phyloP scores from a whole-genome alignment of 352 stramenopile genomes.

The Pythium rishiriense region DNA sequence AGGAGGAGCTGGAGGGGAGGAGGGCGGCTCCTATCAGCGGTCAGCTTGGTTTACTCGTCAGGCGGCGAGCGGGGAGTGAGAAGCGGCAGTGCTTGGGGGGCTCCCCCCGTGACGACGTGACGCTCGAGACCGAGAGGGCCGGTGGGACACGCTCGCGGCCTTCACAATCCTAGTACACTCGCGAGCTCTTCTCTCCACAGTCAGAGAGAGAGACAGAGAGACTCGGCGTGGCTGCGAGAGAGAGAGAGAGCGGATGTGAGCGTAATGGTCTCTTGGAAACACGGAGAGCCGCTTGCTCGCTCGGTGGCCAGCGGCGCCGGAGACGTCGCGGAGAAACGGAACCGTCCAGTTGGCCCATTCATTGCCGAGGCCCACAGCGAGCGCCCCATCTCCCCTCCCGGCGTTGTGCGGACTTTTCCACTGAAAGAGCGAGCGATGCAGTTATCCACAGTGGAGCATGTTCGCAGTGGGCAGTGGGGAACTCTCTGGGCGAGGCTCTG shows the following conservation, averaged over 20 bases:
- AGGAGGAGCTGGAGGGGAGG: neutral
- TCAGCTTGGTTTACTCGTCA: neutral
- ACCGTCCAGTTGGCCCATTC: conserved; percentile 11
- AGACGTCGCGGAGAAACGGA: conserved; percentile 16
- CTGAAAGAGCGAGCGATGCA: neutral
- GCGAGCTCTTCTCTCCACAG: neutral
- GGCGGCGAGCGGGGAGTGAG: neutral
- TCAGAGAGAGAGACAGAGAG: neutral
- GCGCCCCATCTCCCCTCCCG: neutral
- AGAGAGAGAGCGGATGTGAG: conserved; percentile 5
- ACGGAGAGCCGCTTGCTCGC: neutral
- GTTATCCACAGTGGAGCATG: neutral
- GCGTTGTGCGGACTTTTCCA: neutral
- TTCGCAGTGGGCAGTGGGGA: neutral
- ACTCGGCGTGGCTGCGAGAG: neutral
- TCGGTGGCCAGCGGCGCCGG: neutral
- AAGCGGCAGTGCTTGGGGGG: neutral
- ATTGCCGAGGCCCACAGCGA: neutral
- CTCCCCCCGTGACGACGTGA: conserved; percentile 11
- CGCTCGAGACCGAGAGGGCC: neutral
- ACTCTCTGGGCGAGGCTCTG: conserved; percentile 19
- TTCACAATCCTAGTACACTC: neutral
- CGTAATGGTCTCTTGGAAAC: neutral
- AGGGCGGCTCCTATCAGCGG: too few relatives aligned
- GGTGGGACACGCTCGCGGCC: conserved; percentile 1